phyloP scores from a whole-genome alignment of 495 filamentous ascomycete genomes.

The Penicillium verhagenii region DNA sequence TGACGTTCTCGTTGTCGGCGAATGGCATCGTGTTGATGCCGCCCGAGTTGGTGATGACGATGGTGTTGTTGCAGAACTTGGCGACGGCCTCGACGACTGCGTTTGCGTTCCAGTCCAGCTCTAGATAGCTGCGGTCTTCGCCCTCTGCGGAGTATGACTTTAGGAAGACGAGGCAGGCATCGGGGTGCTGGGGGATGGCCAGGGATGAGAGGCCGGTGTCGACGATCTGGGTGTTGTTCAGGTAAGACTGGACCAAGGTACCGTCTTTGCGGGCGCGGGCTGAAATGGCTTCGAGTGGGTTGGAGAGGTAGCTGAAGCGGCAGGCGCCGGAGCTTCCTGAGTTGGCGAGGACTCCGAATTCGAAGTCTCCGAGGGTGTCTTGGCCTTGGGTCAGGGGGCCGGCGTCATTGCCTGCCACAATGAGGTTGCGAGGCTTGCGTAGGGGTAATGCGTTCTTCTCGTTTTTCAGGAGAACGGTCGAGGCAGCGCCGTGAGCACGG shows the following conservation, averaged over 20 bases:
- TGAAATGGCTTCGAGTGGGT: constrained; percentile 60
- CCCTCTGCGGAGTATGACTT: constrained; percentile 57
- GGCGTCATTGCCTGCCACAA: constrained; percentile 63
- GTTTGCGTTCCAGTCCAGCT: constrained; percentile 52
- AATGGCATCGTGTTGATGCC: constrained; percentile 59
- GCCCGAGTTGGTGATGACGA: constrained; percentile 61
- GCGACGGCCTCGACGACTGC: constrained; percentile 57
- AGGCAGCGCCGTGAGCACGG: constrained; percentile 56
- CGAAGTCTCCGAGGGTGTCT: constrained; percentile 43
- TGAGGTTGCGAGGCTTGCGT: constrained; percentile 47
- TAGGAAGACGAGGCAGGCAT: constrained; percentile 61
- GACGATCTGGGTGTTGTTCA: constrained; percentile 40
- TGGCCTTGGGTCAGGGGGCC: constrained; percentile 49
- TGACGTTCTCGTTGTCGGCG: constrained; percentile 61
- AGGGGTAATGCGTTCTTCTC: constrained; percentile 53
- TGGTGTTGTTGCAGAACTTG: constrained; percentile 55
- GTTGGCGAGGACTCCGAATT: constrained; percentile 56
- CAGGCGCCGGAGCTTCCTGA: constrained; percentile 60
- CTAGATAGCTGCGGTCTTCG: constrained; percentile 53
- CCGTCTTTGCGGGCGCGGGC: constrained; percentile 50
- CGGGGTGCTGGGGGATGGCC: constrained; percentile 40
- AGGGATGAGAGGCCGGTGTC: constrained; percentile 42
- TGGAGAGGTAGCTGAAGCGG: constrained; percentile 49
- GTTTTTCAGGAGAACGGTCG: constrained; percentile 65
- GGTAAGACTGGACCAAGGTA: constrained; percentile 41